Evolutionary conservation across 2,329 filamentous ascomycete species (phyloP), one percentile per base, ranked within the genome.

Genomic region (Ilyonectria sp.): DNA sequence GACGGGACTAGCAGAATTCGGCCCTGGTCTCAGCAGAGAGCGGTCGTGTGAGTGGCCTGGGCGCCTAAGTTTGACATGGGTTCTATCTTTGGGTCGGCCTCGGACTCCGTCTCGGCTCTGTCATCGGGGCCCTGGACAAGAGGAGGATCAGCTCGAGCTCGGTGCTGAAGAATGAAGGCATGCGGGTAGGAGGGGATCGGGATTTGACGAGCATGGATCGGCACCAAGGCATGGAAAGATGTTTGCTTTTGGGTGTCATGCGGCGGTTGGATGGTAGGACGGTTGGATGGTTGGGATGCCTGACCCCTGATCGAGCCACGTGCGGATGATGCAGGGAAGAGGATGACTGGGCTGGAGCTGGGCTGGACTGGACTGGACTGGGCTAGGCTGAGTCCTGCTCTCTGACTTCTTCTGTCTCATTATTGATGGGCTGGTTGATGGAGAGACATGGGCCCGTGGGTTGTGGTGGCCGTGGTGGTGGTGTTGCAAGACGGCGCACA

Each of bases 221-320:
- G 49, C 49, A 53, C 29, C 29, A 35, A 35, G 29, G 9, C 49
- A 50, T 31, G 47, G 26, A 31, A 43, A 47, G 7, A 31, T 60
- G 29, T 29, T 50, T 50, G 44, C 57, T 60, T 60, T 52, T 52
- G 31, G 21, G 47, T 44, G 29, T 19, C 37, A 29, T 52, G 46
- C 46, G 58, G 19, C 49, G 44, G 33, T 23, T 57, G 52, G 49
- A 19, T 31, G 23, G 40, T 47, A 13, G 43, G 56, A 19, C 37
- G 43, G n/a, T 21, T 54, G 26, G 17, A 23, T 59, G 57, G 26
- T 19, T 52, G 37, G 26, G 23, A 53, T 60, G 47, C 37, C 31
- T 46, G 55, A 60, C 66, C 66, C 66, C 62, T 68, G 66, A 65
- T 31, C 46, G 33, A 67, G 63, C 64, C 73, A 75, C 64, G 72